phyloP scores from a whole-genome alignment of 164 flowering plant genomes.

The Annona squamosa region DNA sequence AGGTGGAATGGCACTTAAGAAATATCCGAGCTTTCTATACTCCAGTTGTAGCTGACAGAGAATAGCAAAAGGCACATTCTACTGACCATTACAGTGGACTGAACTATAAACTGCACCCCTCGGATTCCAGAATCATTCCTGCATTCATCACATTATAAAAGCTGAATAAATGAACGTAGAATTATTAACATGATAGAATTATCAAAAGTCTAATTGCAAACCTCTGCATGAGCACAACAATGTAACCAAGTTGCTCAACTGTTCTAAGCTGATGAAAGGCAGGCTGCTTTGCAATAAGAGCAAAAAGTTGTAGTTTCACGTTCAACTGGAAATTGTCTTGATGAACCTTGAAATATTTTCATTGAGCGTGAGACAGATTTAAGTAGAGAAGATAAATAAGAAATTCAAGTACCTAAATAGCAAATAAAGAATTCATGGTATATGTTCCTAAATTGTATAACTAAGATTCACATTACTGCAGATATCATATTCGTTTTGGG shows the following conservation, averaged over 20 bases:
- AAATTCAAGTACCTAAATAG: too few relatives aligned
- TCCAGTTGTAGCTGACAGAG: not conserved
- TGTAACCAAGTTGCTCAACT: slow-evolving; percentile 98
- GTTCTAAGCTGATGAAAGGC: slow-evolving; percentile 95
- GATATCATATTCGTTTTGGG: too few relatives aligned
- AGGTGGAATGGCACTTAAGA: not conserved
- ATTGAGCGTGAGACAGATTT: too few relatives aligned
- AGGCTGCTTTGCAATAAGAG: slow-evolving; percentile 79
- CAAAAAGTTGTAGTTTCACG: slow-evolving; percentile 88
- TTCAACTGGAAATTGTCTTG: slow-evolving; percentile 69
- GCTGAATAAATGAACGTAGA: not conserved
- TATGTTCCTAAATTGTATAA: too few relatives aligned
- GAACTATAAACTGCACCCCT: slow-evolving; percentile 78
- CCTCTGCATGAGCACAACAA: slow-evolving; percentile 72
- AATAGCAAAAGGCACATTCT: not conserved
- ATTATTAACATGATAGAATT: not conserved
- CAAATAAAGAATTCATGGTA: too few relatives aligned
- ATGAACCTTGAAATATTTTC: slow-evolving; percentile 48
- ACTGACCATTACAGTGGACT: slow-evolving; percentile 78
- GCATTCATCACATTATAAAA: slow-evolving; percentile 3
- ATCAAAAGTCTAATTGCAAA: slow-evolving; percentile 11
- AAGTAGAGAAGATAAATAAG: too few relatives aligned
- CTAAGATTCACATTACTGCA: too few relatives aligned
- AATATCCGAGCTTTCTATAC: not conserved
- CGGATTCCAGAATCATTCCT: slow-evolving; percentile 79